These are phyloP conservation scores for Mycosarcoma mackinlayi DNA, from an alignment of 1,284 basidiomycete species.

Conservation along the genomic window DNA sequence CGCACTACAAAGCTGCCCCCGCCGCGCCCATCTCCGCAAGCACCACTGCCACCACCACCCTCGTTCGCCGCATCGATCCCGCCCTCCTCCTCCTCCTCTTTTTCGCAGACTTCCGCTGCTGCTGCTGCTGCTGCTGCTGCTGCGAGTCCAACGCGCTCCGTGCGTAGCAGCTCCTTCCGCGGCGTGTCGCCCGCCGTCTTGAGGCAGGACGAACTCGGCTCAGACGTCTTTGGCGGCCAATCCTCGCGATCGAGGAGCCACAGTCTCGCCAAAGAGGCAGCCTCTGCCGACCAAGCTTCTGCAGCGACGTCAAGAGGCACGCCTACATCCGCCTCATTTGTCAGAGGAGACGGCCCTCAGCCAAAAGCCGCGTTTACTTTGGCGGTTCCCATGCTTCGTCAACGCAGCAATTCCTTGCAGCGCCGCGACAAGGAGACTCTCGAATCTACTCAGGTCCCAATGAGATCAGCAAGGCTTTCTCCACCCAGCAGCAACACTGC, in stretches of 20 bases:
- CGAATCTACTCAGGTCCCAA: conserved; percentile 2
- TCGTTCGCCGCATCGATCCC: conserved; percentile 19
- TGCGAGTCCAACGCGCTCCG: conserved; percentile 1
- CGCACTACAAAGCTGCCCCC: conserved; percentile 38
- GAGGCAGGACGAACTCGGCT: conserved; percentile 13
- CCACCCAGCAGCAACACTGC: conserved; percentile 1
- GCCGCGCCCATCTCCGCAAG: conserved; percentile 39
- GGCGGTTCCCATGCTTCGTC: conserved; percentile 27
- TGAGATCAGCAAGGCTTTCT: conserved; percentile 1
- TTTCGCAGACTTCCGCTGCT: neutral
- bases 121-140: neutral
- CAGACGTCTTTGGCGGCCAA: conserved; percentile 11
- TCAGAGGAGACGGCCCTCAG: neutral
- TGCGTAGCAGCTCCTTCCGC: conserved; percentile 11
- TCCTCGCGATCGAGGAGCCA: conserved; percentile 23
- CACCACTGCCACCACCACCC: conserved; percentile 47
- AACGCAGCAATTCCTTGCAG: conserved; percentile 36
- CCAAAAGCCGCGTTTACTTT: conserved; percentile 11
- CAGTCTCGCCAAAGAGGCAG: conserved; percentile 32
- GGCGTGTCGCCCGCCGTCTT: neutral
- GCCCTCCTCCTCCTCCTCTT: conserved; percentile 4
- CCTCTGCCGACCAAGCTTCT: conserved; percentile 16
- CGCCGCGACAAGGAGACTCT: conserved; percentile 15
- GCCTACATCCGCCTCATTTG: too few species aligned
- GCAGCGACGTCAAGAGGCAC: neutral